Base-by-base conservation (phyloP, 2,329 filamentous ascomycete genomes). In the Pseudonectria foliicola region DNA sequence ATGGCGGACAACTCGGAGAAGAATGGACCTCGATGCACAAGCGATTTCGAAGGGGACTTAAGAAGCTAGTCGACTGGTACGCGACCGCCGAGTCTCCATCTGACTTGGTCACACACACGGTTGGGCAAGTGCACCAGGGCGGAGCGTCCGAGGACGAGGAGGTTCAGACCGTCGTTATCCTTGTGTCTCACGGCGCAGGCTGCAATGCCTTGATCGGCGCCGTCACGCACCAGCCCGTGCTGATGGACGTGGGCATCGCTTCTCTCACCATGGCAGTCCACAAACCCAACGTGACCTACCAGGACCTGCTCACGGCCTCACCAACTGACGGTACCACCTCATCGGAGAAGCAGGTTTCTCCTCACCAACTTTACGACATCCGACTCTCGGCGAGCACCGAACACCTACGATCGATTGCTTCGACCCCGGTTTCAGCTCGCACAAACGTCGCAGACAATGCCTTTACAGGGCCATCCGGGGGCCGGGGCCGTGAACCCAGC, bases 21-120 rank as follows among this genome's bases (percentile, higher is more conserved):
- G 92, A 96, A 61, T 98, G 92, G 92, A 84, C 86, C 21, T 71
- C 79, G 4, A 96, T 98, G 92, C 92, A 98, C 61, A 82, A 81
- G 55, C 77, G 92, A 14, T 95, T 96, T 52, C 75, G 88, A 25
- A 76, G 71, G 42, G 90, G 90, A 1, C 61, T 95, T 26, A 80
- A 85, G 45, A 77, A 77, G 29, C 74, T 95, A 65, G 68, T 95
- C 10, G 73, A 82, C 39, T 96, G 88, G 85, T 98, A 98, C 55
- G 70, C 56, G 50, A 77, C 59, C 44, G 67, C 62, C 7, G 68
- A 74, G 21, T 60, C 66, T 16, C 69, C 73, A 3, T 66, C 67
- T 8, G 66, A 73, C 28, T 66, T 73, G 56, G 65, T 70, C 11
- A 70, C 70, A 7, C 70, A 41, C 25, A 34, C 44, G 30, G 37